Evolutionary conservation across 768 basidiomycete species (phyloP).

Genomic region (Pulveroboletus sp.): DNA sequence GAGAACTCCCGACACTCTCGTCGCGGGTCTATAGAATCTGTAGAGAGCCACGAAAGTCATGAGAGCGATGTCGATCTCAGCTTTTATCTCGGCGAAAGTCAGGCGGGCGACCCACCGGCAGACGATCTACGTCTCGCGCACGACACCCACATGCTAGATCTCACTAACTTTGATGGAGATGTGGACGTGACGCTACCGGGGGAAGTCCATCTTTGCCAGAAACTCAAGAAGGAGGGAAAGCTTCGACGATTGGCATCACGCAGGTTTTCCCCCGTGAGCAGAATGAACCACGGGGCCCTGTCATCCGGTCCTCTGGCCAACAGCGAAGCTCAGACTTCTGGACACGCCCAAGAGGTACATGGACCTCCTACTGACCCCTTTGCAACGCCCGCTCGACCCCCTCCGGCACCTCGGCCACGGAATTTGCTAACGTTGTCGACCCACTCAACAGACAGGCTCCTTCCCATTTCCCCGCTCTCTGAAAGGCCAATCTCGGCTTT

Average conservation of each 20-base stretch:
- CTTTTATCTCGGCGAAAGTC: slow-evolving; percentile 38
- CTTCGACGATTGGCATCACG: slow-evolving; percentile 48
- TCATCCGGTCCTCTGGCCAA: neutral
- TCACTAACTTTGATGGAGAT: slow-evolving; percentile 79
- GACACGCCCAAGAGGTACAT: neutral
- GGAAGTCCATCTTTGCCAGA: slow-evolving; percentile 49
- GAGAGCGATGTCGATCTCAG: slow-evolving; percentile 40
- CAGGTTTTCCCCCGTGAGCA: slow-evolving; percentile 14
- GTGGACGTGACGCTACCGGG: slow-evolving; percentile 54
- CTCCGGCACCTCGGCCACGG: neutral
- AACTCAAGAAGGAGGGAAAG: slow-evolving; percentile 58
- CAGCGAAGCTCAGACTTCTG: neutral
- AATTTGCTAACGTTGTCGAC: slow-evolving; percentile 4
- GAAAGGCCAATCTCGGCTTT: slow-evolving; percentile 10
- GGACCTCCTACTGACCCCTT: neutral
- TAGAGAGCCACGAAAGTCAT: slow-evolving; percentile 29
- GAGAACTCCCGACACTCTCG: slow-evolving; percentile 5
- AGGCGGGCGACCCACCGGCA: slow-evolving; percentile 27
- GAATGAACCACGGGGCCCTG: slow-evolving; percentile 11
- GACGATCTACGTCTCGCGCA: slow-evolving; percentile 36
- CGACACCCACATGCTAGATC: slow-evolving; percentile 53
- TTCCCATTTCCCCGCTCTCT: slow-evolving; percentile 18
- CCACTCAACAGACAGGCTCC: slow-evolving; percentile 20
- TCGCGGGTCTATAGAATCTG: slow-evolving; percentile 23
- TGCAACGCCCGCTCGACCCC: neutral